Conservation (phyloP, 768 basidiomycete species). For the Tricholoma flavovirens region DNA sequence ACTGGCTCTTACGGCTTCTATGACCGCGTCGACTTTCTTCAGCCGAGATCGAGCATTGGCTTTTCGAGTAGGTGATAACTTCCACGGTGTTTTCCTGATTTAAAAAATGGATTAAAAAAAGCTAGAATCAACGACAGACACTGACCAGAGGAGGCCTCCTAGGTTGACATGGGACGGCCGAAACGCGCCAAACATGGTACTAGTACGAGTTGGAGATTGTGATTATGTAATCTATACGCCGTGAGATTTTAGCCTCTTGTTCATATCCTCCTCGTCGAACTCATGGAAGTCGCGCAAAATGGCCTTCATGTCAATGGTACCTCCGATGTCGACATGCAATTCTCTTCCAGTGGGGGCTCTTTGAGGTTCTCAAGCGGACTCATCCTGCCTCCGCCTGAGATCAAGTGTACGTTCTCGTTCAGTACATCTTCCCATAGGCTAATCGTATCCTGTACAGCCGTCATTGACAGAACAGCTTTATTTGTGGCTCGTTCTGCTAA, state of each 20-base stretch:
- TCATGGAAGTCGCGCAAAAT: conserved; percentile 26
- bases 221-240: neutral
- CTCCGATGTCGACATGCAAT: conserved; percentile 37
- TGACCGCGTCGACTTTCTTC: conserved; percentile 90
- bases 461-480: conserved; percentile 91
- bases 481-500: conserved; percentile 93
- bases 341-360: conserved; percentile 21
- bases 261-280: conserved; percentile 11
- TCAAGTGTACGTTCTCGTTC: conserved; percentile 70
- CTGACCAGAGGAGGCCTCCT: conserved; percentile 83
- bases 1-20: conserved; percentile 77
- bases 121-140: neutral
- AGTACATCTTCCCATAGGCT: conserved; percentile 4
- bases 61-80: conserved; percentile 86
- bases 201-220: no score
- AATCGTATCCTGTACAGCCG: conserved; percentile 42
- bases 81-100: conserved; percentile 95
- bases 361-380: conserved; percentile 74
- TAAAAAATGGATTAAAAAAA: conserved; percentile 1
- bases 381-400: conserved; percentile 94
- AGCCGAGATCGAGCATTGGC: conserved; percentile 85
- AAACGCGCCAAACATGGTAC: conserved; percentile 82
- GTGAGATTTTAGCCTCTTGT: conserved; percentile 9
- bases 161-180: conserved; percentile 58
- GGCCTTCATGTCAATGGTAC: conserved; percentile 35